Evolutionary conservation across 1,284 basidiomycete genomes (phyloP).

Genomic region (Cutaneotrichosporon cyanovorans): DNA sequence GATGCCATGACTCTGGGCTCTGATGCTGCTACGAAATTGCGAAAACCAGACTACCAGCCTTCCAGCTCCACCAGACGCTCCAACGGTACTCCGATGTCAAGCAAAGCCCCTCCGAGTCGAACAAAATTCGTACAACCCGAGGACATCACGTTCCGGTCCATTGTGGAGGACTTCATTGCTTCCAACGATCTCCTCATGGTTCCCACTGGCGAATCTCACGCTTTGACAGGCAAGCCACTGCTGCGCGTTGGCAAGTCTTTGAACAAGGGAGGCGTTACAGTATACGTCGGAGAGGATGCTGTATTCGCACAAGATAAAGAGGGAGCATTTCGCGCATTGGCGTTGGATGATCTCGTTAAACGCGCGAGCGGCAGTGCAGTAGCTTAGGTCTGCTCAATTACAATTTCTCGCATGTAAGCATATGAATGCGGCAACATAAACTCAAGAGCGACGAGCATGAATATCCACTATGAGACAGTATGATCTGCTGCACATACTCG

Average conservation of each 20-base stretch:
- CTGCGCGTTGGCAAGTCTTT: conserved; percentile 69
- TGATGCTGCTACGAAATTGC: conserved; percentile 59
- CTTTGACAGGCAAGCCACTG: conserved; percentile 72
- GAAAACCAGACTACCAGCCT: conserved; percentile 55
- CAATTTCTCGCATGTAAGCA: no score
- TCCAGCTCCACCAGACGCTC: conserved; percentile 4
- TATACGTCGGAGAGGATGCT: conserved; percentile 50
- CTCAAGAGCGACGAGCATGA: no score
- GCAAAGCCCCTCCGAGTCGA: background rate
- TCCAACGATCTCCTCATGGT: conserved; percentile 80
- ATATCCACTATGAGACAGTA: no score
- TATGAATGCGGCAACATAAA: no score
- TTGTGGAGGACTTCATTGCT: conserved; percentile 81
- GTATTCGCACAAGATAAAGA: conserved; percentile 41
- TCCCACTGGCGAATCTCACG: conserved; percentile 72
- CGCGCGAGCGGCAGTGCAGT: background rate
- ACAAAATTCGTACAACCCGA: conserved; percentile 25
- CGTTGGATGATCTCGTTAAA: conserved; percentile 36
- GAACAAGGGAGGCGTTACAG: conserved; percentile 72
- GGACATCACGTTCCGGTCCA: conserved; percentile 76
- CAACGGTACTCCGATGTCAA: conserved; percentile 11
- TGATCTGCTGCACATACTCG: no score
- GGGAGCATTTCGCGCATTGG: conserved; percentile 35
- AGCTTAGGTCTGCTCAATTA: no score
- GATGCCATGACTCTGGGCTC: conserved; percentile 75